phyloP scores from a whole-genome alignment of 2,329 filamentous ascomycete species.

The Pseudogymnoascus sp. region DNA sequence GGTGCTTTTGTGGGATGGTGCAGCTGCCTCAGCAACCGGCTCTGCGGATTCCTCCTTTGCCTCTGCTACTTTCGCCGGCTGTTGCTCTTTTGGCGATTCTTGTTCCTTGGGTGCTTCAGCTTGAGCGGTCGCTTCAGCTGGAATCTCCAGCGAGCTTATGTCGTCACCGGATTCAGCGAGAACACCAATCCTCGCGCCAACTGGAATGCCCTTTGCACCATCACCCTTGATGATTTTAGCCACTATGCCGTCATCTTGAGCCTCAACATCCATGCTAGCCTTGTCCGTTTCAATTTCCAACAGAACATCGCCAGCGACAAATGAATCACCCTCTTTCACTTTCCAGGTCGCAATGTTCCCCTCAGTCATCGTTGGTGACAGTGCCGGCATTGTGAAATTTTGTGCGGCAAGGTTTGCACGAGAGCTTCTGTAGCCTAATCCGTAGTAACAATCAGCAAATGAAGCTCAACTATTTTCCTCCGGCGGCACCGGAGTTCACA shows the following conservation, averaged over 20 bases:
- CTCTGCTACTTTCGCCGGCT: conserved; percentile 18
- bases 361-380: conserved; percentile 91
- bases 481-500: conserved; percentile 2
- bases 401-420: conserved; percentile 62
- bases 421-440: conserved; percentile 56
- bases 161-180: conserved; percentile 78
- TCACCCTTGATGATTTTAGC: conserved; percentile 73
- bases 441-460: conserved; percentile 14
- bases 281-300: conserved; percentile 93
- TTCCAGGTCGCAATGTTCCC: conserved; percentile 81
- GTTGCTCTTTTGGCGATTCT: conserved; percentile 18
- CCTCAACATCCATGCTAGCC: conserved; percentile 90
- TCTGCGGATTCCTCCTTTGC: conserved; percentile 14
- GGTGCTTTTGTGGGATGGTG: conserved; percentile 45
- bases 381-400: conserved; percentile 84
- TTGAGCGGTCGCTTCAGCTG: conserved; percentile 51
- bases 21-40: conserved; percentile 17
- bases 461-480: conserved; percentile 9
- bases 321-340: conserved; percentile 79
- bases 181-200: conserved; percentile 75
- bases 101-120: conserved; percentile 24
- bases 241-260: conserved; percentile 79
- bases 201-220: conserved; percentile 68
- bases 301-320: conserved; percentile 75
- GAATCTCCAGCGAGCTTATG: conserved; percentile 64